A percentile compares a stretch with the other conserved stretches of the same genome.
Evolutionary conservation across 768 basidiomycete genomes (phyloP).

Genomic region (Lepiota subincarnata): DNA sequence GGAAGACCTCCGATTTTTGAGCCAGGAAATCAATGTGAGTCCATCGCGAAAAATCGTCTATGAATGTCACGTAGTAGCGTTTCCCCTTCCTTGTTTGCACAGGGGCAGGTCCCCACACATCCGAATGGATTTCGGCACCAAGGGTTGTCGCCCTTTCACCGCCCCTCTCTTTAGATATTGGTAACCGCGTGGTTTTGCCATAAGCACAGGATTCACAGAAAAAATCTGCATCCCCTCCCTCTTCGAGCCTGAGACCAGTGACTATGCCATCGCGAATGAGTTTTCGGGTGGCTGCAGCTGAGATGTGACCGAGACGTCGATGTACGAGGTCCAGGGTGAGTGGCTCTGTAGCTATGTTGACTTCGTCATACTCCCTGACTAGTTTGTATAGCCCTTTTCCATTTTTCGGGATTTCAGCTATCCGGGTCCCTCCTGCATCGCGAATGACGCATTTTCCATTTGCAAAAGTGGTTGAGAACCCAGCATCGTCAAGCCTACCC

Average conservation of each 20-base stretch:
- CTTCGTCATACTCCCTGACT: not conserved
- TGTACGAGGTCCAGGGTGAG: not conserved
- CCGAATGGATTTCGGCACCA: no score
- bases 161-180: no score
- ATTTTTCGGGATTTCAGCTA: not conserved
- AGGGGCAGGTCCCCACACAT: no score
- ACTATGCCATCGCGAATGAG: not conserved
- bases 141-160: no score
- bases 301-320: not conserved
- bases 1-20: no score
- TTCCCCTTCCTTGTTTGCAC: no score
- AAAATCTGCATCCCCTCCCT: not conserved
- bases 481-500: slow-evolving; percentile 30
- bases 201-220: no score
- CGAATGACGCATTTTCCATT: not conserved
- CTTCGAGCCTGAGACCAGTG: not conserved
- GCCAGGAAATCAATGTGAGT: no score
- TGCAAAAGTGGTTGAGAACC: slow-evolving; percentile 24
- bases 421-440: not conserved
- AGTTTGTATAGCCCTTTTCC: not conserved
- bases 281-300: not conserved
- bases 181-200: not conserved
- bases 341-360: not conserved
- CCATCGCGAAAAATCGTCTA: no score
- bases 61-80: no score